Percentiles rank a stretch among this genome's conserved stretches.
Evolutionary conservation across 2,329 filamentous ascomycete species (phyloP).

Genomic region (Paramyrothecium roridum): DNA sequence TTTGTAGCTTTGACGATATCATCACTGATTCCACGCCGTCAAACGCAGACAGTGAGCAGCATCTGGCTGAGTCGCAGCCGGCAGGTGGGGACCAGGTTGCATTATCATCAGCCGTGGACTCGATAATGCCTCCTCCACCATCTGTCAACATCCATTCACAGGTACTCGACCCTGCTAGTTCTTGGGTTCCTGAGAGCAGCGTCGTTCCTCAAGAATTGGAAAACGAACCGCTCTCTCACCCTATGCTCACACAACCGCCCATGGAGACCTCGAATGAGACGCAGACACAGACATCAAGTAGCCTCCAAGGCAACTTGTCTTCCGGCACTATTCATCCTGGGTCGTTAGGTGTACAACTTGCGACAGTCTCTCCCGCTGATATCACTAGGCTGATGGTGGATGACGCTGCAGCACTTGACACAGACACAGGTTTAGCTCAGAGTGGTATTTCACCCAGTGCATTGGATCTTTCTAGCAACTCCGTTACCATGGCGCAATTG

Average conservation of each 20-base stretch:
- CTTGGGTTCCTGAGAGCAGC: background rate
- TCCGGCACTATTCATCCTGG: conserved; percentile 15
- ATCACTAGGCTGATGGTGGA: conserved; percentile 26
- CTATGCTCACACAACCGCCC: background rate
- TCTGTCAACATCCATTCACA: background rate
- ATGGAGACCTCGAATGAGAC: background rate
- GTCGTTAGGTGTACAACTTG: conserved; percentile 16
- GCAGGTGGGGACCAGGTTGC: background rate
- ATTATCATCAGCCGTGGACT: background rate
- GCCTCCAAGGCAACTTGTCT: background rate
- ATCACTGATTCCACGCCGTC: background rate
- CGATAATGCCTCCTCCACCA: background rate
- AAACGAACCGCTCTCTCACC: background rate
- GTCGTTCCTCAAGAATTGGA: background rate
- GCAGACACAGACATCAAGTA: background rate
- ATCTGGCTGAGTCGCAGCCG: background rate
- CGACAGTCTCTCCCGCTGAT: conserved; percentile 35
- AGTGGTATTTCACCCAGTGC: background rate
- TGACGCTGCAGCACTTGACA: conserved; percentile 5
- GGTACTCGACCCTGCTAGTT: background rate
- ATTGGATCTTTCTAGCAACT: conserved; percentile 4
- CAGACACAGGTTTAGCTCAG: conserved; percentile 13
- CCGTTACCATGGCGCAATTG: conserved; percentile 21
- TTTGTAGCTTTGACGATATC: conserved; percentile 10
- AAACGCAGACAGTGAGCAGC: background rate